Percentiles rank a stretch among this genome's conserved stretches.
These are phyloP conservation scores for Lodderomyces margitis DNA, from an alignment of 1,139 yeast genomes.

Conservation along the genomic window DNA sequence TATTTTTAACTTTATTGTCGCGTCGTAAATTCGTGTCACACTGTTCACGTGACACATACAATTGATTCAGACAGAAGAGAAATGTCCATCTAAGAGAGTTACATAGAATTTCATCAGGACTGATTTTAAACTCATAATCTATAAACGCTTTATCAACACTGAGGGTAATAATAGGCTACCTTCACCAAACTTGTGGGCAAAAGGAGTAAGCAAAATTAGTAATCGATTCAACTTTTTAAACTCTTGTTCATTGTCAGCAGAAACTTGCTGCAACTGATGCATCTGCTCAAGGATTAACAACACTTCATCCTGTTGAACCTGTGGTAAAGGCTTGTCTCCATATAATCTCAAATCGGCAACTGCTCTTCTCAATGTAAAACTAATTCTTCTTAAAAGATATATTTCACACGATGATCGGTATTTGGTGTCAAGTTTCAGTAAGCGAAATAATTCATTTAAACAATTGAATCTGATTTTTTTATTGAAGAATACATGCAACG, in stretches of 20 bases:
- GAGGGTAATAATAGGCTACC: not conserved
- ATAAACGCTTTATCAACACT: constrained; percentile 4
- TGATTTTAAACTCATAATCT: no score
- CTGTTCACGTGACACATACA: no score
- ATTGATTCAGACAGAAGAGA: no score
- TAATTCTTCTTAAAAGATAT: constrained; percentile 29
- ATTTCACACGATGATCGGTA: constrained; percentile 22
- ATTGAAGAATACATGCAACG: constrained; percentile 22
- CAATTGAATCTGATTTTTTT: constrained; percentile 31
- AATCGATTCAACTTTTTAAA: constrained; percentile 20
- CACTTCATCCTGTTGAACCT: constrained; percentile 36
- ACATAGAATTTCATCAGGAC: no score
- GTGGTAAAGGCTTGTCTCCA: constrained; percentile 34
- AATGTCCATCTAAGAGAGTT: no score
- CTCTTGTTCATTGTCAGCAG: constrained; percentile 9
- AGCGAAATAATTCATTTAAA: constrained; percentile 30
- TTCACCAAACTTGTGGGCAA: constrained; percentile 21
- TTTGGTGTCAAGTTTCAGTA: constrained; percentile 15
- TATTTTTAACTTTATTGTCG: no score
- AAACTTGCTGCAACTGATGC: not conserved
- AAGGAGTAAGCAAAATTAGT: constrained; percentile 28
- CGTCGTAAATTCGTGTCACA: constrained; percentile 1
- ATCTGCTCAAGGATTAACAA: constrained; percentile 19
- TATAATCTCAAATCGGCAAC: constrained; percentile 33
- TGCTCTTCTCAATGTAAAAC: constrained; percentile 35